Evolutionary conservation across 768 basidiomycete genomes (phyloP), one percentile per base, ranked within the genome.

Genomic region (Termitomyces eurrhizus): DNA sequence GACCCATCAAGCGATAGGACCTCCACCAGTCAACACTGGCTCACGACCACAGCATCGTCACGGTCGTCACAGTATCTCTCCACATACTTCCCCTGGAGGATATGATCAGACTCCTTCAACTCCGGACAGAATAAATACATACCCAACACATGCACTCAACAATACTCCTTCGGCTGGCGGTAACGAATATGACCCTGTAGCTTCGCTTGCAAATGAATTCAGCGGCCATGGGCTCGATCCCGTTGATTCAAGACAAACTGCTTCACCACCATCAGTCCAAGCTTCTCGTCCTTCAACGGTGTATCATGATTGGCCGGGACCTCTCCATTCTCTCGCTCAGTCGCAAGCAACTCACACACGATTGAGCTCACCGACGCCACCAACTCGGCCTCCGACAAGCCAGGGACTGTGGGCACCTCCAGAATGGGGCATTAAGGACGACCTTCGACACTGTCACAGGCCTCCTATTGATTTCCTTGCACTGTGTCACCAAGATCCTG

Each of bases 341-440:
- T 55, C 54, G n/a, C 54, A 42, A 55, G 39, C 41, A 55, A 41
- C 29, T 35, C 57, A 63, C 26, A 21, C 45, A 29, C 58, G 52
- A 59, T 48, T 49, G 29, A 60, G 60, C 44, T 59, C 62, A 29
- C 64, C 60, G 52, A 60, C 68, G 16, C 35, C 56, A 21, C 21
- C 32, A 13, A 60, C 33, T 45, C 60, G 56, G 32, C n/a, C 59
- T 42, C 12, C 61, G 44, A 14, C 55, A 33, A 21, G 62, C 45
- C 65, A 64, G 18, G 57, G 57, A 2, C 64, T 60, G 56, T 80
- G 79, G 80, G 78, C 80, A 32, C 79, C 79, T 60, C 66, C 75
- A 24, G 78, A 79, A 53, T 80, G 79, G 80, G 68, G 73, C 21
- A 55, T 70, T 4, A 60, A 63, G 65, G 48, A 58, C 39, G 65